Evolutionary conservation across 805 yeast genomes (phyloP), one percentile per base, ranked within the genome.

Genomic region (Lachancea meyersii): DNA sequence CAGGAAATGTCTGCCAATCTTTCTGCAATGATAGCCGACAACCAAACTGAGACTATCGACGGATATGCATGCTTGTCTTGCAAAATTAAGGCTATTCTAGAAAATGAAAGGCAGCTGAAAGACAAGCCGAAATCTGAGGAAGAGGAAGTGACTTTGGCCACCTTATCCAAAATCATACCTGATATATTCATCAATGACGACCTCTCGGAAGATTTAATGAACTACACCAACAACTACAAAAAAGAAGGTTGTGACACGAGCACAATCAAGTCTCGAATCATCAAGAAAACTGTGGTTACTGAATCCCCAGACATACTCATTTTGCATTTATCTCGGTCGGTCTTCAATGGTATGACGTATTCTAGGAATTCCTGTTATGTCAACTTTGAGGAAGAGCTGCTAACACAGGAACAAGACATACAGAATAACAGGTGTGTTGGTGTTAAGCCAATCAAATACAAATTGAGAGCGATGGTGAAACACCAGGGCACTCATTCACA

Each of bases 401-500:
- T 69, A 11, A 70, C 81, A 28, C 76, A 79, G 35, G 65, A 58
- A 27, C 55, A 55, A 4, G 44, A 61, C n/a, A 38, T 57, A 42
- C 40, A 49, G 39, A 38, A 47, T 34, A 40, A 53, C 36, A 45
- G 44, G 33, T 46, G 49, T 36, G 48, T 46, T 5, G 51, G 52
- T 2, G 43, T 47, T 6, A 38, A 47, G 45, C 63, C 48, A 53
- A 63, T 64, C 46, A 71, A 66, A 31, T 88, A 86, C 59, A 68
- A 69, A 46, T 69, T 93, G 28, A 75, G 73, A 48, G 83, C 96
- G 0, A 67, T 86, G 48, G 79, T 93, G 16, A 75, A 88, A 50
- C 97, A 93, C 59, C 77, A 80, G 35, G 98, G 98, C 0, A 79
- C 91, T 1, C 97, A 89, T 61, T 73, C 80, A 17, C 76, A 79